Conservation (phyloP, 2,329 filamentous ascomycete species). For the Bipolaris bicolor region DNA sequence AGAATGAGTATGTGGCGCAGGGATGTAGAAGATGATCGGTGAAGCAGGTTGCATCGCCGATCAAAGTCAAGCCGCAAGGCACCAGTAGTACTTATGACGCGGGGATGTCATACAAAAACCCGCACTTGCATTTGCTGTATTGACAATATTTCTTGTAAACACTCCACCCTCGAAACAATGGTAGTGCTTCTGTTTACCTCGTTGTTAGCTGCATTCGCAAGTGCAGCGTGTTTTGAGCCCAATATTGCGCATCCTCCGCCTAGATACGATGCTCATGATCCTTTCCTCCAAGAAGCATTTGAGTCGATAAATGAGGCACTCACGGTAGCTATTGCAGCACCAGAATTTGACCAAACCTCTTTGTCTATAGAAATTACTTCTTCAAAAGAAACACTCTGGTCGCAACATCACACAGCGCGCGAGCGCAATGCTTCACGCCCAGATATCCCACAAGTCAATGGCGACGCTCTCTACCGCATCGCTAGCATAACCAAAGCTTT, state of each 20-base stretch:
- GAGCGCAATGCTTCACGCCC: constrained; percentile 46
- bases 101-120: no score
- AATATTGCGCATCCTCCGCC: constrained; percentile 50
- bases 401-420: constrained; percentile 48
- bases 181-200: constrained; percentile 18
- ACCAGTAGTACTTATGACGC: no score
- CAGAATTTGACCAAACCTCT: constrained; percentile 44
- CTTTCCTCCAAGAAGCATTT: constrained; percentile 40
- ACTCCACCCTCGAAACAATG: no score
- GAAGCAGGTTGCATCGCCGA: no score
- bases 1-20: no score
- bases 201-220: constrained; percentile 17
- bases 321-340: constrained; percentile 29
- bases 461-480: constrained; percentile 51
- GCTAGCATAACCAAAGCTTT: constrained; percentile 48
- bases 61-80: no score
- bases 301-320: constrained; percentile 36
- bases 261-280: constrained; percentile 34
- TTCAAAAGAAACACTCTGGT: constrained; percentile 47
- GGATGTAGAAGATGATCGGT: no score
- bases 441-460: constrained; percentile 45
- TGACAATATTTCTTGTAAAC: no score
- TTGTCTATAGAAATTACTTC: constrained; percentile 53
- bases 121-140: no score
- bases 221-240: constrained; percentile 46